Conservation (phyloP, 2,329 filamentous ascomycete genomes). For the Westerdykella ornata region DNA sequence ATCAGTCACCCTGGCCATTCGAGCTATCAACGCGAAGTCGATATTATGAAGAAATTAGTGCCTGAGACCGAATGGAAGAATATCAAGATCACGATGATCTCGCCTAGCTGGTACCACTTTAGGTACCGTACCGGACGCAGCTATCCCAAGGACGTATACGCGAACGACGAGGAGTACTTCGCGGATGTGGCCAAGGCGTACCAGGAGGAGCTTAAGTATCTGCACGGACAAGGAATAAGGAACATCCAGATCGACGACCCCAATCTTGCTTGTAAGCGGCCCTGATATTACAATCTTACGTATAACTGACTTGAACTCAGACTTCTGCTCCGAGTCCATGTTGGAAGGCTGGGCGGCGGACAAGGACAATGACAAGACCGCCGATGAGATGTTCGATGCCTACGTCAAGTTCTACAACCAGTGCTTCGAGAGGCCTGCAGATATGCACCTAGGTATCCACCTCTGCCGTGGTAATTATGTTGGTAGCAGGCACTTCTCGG, state of each 20-base stretch:
- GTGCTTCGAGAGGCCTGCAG: conserved; percentile 55
- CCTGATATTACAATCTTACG: not conserved
- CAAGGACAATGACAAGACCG: conserved; percentile 58
- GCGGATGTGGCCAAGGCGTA: conserved; percentile 44
- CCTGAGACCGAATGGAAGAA: conserved; percentile 57
- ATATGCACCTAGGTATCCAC: conserved; percentile 72
- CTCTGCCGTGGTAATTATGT: conserved; percentile 55
- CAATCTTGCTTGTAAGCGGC: conserved; percentile 36
- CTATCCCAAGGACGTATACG: conserved; percentile 43
- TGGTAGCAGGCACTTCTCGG: conserved; percentile 42
- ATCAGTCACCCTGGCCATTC: conserved; percentile 51
- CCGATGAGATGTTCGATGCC: conserved; percentile 64
- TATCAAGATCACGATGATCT: conserved; percentile 62
- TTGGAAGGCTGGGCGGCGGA: conserved; percentile 48
- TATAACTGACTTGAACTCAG: conserved; percentile 2
- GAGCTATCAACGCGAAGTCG: conserved; percentile 53
- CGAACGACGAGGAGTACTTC: conserved; percentile 44
- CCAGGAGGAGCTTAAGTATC: conserved; percentile 42
- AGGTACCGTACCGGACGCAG: conserved; percentile 51
- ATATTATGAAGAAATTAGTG: conserved; percentile 53
- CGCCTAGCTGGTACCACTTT: conserved; percentile 64
- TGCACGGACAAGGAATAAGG: conserved; percentile 42
- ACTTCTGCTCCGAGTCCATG: conserved; percentile 36
- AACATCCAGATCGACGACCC: conserved; percentile 48
- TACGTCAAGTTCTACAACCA: conserved; percentile 76